Evolutionary conservation across 2,329 filamentous ascomycete species (phyloP), one percentile per base, ranked within the genome.

Genomic region (Plectosphaerella plurivora): DNA sequence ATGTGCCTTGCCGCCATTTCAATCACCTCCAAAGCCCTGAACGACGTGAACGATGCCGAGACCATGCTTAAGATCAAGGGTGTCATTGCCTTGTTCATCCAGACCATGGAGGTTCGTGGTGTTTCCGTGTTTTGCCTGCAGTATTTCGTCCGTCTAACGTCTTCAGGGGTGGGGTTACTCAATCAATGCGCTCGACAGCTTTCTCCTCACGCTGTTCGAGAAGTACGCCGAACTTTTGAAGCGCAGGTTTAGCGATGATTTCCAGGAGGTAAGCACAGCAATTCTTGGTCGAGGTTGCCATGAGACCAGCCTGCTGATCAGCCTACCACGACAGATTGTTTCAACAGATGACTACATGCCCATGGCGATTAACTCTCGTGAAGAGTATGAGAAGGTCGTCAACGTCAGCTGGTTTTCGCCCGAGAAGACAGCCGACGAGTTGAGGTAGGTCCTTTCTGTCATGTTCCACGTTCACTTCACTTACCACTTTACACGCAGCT

Each of bases 271-370:
- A 65, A 53, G 64, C 57, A 7, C 14, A 51, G 15, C 14, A 5
- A n/a, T 12, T 36, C 14, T 20, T 15, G 37, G 5, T 49, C n/a
- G 20, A 4, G 12, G 51, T 33, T 48, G n/a, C 51, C 16, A 25
- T 37, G 28, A 11, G 20, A 28, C 5, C 22, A 11, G 15, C 8
- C 25, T n/a, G 5, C 42, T 51, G 16, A 47, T 52, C 22, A 61
- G 37, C 65, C 51, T 25, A 25, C 49, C n/a, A 24, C 10, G 35
- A 4, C 52, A 84, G 79, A 86, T 86, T 61, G 83, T 87, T 15
- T 85, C 89, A n/a, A 97, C 91, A 1, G 94, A 99, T 67, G 94
- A 99, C 69, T 99, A 99, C 70, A 99, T 99, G 93, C 95, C 94
- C 3, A 97, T 99, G 94, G 89, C 91, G 2, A 96, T 97, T 67